Evolutionary conservation across 176 grass and related monocot species (phyloP).

Genomic region (Areca catechu): DNA sequence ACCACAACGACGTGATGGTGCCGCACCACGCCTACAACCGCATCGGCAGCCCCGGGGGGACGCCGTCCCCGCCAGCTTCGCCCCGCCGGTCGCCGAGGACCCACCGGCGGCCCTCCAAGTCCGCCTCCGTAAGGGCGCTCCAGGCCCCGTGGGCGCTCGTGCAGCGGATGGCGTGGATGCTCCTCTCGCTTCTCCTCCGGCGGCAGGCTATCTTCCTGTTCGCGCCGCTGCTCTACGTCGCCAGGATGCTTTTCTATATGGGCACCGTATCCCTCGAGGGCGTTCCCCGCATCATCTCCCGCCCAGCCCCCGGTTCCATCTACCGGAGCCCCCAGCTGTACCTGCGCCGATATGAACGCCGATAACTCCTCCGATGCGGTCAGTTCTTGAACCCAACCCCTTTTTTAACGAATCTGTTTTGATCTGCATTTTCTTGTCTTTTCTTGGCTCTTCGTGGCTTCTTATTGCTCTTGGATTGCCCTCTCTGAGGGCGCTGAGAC

Average conservation of each 20-base stretch:
- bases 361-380: slow-evolving; percentile 90
- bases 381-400: slow-evolving; percentile 3
- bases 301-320: slow-evolving; percentile 56
- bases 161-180: slow-evolving; percentile 38
- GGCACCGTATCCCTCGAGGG: slow-evolving; percentile 84
- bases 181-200: slow-evolving; percentile 62
- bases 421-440: too few relatives aligned
- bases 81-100: slow-evolving; percentile 41
- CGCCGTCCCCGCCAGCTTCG: slow-evolving; percentile 65
- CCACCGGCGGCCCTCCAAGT: slow-evolving; percentile 35
- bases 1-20: slow-evolving; percentile 22
- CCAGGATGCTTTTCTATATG: slow-evolving; percentile 83
- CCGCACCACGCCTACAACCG: slow-evolving; percentile 62
- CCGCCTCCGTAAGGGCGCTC: not conserved
- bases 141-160: slow-evolving; percentile 10
- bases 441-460: too few relatives aligned
- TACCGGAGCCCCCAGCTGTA: slow-evolving; percentile 91
- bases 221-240: slow-evolving; percentile 84
- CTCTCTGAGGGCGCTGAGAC: too few relatives aligned
- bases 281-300: slow-evolving; percentile 76
- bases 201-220: slow-evolving; percentile 95
- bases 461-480: too few relatives aligned
- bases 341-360: slow-evolving; percentile 65
- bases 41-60: slow-evolving; percentile 52
- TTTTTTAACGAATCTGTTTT: slow-evolving; percentile 7